These are phyloP conservation scores for Entelexis sorbosivorans DNA, from an alignment of 1,139 yeast species.

Conservation along the genomic window DNA sequence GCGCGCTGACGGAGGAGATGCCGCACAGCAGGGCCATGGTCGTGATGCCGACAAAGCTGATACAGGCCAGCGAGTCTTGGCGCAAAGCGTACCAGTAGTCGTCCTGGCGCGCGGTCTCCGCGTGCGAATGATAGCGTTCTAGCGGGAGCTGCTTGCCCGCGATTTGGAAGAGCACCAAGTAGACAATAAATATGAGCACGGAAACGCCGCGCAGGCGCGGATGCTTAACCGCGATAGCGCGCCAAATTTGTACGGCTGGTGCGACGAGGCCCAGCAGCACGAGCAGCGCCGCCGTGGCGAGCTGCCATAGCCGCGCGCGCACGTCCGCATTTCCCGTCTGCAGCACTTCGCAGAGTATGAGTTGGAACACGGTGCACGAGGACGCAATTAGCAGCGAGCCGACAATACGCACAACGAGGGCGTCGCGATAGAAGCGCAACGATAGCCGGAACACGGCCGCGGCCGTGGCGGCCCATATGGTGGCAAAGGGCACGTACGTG, in stretches of 20 bases:
- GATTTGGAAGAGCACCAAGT: slow-evolving; percentile 29
- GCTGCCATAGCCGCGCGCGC: slow-evolving; percentile 30
- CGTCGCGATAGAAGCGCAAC: background rate
- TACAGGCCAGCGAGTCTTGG: slow-evolving; percentile 41
- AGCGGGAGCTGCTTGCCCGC: slow-evolving; percentile 31
- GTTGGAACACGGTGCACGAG: slow-evolving; percentile 29
- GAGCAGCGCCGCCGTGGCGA: slow-evolving; percentile 28
- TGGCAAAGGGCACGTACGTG: slow-evolving; percentile 3
- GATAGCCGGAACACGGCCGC: slow-evolving; percentile 4
- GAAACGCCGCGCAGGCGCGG: slow-evolving; percentile 18
- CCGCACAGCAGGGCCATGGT: slow-evolving; percentile 64
- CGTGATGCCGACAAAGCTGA: slow-evolving; percentile 62
- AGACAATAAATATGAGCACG: slow-evolving; percentile 23
- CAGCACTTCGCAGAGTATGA: slow-evolving; percentile 35
- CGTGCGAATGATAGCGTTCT: slow-evolving; percentile 19
- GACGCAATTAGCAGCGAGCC: slow-evolving; percentile 13
- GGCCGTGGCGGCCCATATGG: slow-evolving; percentile 4
- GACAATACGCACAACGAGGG: slow-evolving; percentile 9
- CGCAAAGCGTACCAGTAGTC: slow-evolving; percentile 23
- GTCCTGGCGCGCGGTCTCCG: background rate
- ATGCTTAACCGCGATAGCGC: slow-evolving; percentile 17
- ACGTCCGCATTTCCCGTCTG: slow-evolving; percentile 28
- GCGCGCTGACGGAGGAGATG: slow-evolving; percentile 63
- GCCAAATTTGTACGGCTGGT: slow-evolving; percentile 30
- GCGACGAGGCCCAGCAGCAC: slow-evolving; percentile 29